Evolutionary conservation across 2,329 filamentous ascomycete species (phyloP), one percentile per base, ranked within the genome.

Genomic region (Basipetospora chlamydospora): DNA sequence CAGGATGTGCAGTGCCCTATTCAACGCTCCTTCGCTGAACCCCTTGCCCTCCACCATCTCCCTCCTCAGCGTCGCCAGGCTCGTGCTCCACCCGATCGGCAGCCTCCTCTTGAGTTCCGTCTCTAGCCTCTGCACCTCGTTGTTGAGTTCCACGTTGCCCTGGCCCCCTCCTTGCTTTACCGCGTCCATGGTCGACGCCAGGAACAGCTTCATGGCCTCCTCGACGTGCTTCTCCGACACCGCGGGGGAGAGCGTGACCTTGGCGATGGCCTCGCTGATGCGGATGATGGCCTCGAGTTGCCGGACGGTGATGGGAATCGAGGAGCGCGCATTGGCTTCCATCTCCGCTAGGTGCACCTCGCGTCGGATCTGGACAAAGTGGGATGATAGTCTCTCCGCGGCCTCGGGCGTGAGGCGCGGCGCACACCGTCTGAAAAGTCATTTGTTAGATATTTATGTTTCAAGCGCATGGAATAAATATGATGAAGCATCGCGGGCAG

Each of bases 231-330:
- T 70, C 20, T 70, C 73, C 0, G 82, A 86, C 28, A 98, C 90
- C 11, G 67, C 72, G 3, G 66, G 55, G 0, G 80, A 74, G 5
- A 98, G 72, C 4, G 90, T 81, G 90, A 98, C 96, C 59, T 95
- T 95, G 34, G 90, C 92, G 58, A 98, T 90, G 1, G 87, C 90
- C 63, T 98, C 90, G 2, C 87, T 64, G 3, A 98, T 79, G 42
- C 90, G 88, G 53, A 98, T 96, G 90, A 98, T 98, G 31, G 81
- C 90, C 61, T 98, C 92, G 5, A 98, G 70, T 59, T 98, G 90
- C 53, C 90, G 76, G 1, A 90, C 98, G 3, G 90, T 98, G 28
- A 90, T 92, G 0, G 90, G 98, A 60, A 98, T 98, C 3, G 83
- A 74, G 3, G 86, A 72, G 34, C 88, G 84, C 25, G 88, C 79